A percentile compares a stretch with the other conserved stretches of the same genome.
Conservation (phyloP, 345 rosid species). For the Populus simonii region DNA sequence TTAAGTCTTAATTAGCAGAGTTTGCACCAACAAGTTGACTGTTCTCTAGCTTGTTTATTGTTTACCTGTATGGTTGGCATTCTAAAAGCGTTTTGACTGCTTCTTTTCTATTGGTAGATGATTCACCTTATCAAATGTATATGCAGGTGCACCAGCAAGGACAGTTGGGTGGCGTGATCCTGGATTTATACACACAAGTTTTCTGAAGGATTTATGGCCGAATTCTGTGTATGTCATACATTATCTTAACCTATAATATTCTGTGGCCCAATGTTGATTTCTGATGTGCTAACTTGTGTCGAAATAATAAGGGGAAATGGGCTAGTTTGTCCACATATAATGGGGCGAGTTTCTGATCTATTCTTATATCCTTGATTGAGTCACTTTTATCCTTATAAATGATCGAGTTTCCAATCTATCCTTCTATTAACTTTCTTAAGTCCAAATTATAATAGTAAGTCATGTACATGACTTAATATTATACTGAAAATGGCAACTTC, state of each 20-base stretch:
- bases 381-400: too few species aligned
- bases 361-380: too few species aligned
- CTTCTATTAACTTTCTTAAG: too few species aligned
- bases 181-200: constrained; percentile 67
- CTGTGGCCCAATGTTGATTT: not conserved
- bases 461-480: too few species aligned
- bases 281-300: not conserved
- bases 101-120: not conserved
- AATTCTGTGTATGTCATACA: constrained; percentile 38
- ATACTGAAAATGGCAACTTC: too few species aligned
- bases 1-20: not conserved
- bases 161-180: constrained; percentile 86
- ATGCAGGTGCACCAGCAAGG: constrained; percentile 57
- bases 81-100: not conserved
- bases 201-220: constrained; percentile 70
- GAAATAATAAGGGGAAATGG: too few species aligned
- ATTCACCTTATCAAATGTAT: constrained; percentile 15
- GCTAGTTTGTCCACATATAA: too few species aligned
- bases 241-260: not conserved
- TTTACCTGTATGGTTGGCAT: not conserved
- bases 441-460: too few species aligned
- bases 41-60: not conserved
- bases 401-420: too few species aligned
- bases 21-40: not conserved
- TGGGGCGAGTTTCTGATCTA: too few species aligned